Conservation (phyloP, 1,139 yeast species). For the Pichia sp. region DNA sequence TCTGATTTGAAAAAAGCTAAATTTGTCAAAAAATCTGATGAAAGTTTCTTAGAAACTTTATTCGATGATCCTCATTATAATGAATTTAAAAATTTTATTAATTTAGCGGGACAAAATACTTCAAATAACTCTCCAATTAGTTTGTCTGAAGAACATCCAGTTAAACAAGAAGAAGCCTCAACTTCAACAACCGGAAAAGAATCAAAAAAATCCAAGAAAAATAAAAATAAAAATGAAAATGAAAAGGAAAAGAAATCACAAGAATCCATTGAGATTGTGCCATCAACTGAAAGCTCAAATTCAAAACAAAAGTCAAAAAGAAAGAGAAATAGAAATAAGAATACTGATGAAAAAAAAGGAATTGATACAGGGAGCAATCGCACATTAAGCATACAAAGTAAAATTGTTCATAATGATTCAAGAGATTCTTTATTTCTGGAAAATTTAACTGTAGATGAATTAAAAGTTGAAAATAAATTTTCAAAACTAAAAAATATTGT, state of each 20-base stretch:
- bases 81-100: background rate
- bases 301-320: background rate
- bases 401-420: background rate
- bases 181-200: too few species aligned
- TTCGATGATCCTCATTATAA: constrained; percentile 7
- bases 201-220: background rate
- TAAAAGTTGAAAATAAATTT: constrained; percentile 15
- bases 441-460: constrained; percentile 4
- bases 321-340: background rate
- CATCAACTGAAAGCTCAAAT: background rate
- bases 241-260: background rate
- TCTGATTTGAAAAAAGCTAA: background rate
- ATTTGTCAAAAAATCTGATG: background rate
- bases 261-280: too few species aligned
- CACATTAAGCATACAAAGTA: too few species aligned
- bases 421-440: background rate
- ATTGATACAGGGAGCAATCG: too few species aligned
- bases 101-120: background rate
- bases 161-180: background rate
- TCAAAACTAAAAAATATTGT: constrained; percentile 18
- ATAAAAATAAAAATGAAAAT: background rate
- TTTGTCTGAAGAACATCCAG: background rate
- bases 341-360: background rate
- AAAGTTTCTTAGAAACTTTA: background rate
- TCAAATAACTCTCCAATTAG: too few species aligned